A percentile compares a stretch with the other conserved stretches of the same genome.
phyloP scores from a whole-genome alignment of 495 filamentous ascomycete species.

The Penicillium bovifimosum region DNA sequence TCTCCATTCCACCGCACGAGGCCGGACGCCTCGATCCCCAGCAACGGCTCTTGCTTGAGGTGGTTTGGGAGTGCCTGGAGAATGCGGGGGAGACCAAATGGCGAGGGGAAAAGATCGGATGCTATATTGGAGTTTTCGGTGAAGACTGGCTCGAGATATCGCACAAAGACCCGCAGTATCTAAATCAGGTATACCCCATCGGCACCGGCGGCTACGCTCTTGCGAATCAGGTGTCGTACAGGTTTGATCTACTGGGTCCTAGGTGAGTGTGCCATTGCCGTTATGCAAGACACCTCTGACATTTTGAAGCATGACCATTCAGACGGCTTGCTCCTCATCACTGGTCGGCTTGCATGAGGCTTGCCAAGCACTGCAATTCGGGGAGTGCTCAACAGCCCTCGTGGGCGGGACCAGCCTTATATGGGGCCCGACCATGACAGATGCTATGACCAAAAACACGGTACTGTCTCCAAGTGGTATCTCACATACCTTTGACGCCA shows the following conservation, averaged over 20 bases:
- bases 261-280: conserved; percentile 8
- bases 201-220: conserved; percentile 26
- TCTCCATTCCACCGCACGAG: conserved; percentile 37
- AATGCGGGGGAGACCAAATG: conserved; percentile 40
- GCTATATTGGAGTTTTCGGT: conserved; percentile 43
- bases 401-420: conserved; percentile 38
- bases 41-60: conserved; percentile 52
- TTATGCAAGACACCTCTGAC: neutral
- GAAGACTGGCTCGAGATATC: conserved; percentile 24
- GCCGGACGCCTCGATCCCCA: conserved; percentile 52
- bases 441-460: conserved; percentile 21
- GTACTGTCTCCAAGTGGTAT: conserved; percentile 16
- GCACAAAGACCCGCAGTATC: conserved; percentile 11
- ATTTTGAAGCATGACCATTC: conserved; percentile 16
- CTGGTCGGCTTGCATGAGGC: conserved; percentile 25
- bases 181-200: conserved; percentile 7
- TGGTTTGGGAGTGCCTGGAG: conserved; percentile 34
- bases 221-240: conserved; percentile 27
- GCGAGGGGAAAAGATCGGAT: conserved; percentile 38
- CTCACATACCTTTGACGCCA: conserved; percentile 53
- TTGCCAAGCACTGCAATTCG: conserved; percentile 20
- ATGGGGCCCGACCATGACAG: conserved; percentile 24
- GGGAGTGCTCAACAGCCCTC: conserved; percentile 32
- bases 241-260: conserved; percentile 21
- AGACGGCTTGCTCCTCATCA: conserved; percentile 30